These are phyloP conservation scores for Cercophora sp. DNA, from an alignment of 495 filamentous ascomycete genomes.

Conservation along the genomic window DNA sequence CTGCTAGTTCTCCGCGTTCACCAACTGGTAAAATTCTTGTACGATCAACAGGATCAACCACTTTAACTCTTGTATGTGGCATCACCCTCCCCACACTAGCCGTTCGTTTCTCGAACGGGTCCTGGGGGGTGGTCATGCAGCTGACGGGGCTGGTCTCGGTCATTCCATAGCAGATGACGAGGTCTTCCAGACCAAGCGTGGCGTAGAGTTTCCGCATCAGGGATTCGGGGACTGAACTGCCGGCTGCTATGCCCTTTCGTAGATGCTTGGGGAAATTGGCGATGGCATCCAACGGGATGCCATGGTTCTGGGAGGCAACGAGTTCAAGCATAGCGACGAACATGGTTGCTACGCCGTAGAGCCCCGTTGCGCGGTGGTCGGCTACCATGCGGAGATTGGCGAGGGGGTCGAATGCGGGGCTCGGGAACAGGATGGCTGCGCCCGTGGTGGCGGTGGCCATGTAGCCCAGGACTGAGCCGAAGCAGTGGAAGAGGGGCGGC, in stretches of 20 bases:
- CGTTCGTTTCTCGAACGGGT: conserved; percentile 75
- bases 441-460: conserved; percentile 92
- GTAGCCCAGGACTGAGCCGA: conserved; percentile 85
- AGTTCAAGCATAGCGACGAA: conserved; percentile 83
- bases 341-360: conserved; percentile 96
- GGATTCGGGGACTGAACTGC: conserved; percentile 73
- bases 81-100: conserved; percentile 71
- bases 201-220: conserved; percentile 79
- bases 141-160: conserved; percentile 93
- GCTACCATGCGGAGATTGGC: conserved; percentile 68
- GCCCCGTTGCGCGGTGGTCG: conserved; percentile 72
- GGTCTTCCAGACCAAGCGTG: conserved; percentile 71
- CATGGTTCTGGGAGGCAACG: conserved; percentile 50
- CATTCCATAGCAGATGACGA: conserved; percentile 99
- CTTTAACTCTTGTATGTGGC: conserved; percentile 74
- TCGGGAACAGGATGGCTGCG: conserved; percentile 77
- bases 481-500: conserved; percentile 73
- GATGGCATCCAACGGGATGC: conserved; percentile 18
- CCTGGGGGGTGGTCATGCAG: conserved; percentile 81
- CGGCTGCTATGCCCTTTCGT: conserved; percentile 88
- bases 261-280: conserved; percentile 62
- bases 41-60: conserved; percentile 64
- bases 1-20: conserved; percentile 74
- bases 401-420: conserved; percentile 78
- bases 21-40: conserved; percentile 56